Conservation (phyloP, 805 yeast genomes). For the Wickerhamomyces bisporus region DNA sequence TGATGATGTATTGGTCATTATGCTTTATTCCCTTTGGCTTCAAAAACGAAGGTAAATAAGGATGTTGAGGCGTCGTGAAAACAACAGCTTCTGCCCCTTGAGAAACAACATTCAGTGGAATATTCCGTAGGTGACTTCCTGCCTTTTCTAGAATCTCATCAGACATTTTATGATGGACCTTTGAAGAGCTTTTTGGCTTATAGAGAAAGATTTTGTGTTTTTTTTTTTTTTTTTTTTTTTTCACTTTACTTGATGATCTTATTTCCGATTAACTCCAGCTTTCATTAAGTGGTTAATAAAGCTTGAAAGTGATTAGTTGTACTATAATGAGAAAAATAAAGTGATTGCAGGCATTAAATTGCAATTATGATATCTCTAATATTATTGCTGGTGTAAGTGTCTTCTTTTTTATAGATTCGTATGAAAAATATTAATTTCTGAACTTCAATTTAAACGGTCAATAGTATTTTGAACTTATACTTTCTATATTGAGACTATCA, state of each 20-base stretch:
- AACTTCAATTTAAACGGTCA: too few species aligned
- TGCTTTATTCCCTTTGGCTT: slow-evolving; percentile 17
- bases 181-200: slow-evolving; percentile 11
- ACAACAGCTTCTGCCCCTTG: slow-evolving; percentile 94
- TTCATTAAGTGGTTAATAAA: too few species aligned
- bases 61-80: slow-evolving; percentile 58
- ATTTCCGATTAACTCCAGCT: too few species aligned
- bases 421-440: too few species aligned
- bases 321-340: too few species aligned
- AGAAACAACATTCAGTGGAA: slow-evolving; percentile 53
- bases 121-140: slow-evolving; percentile 37
- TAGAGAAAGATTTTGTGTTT: background rate
- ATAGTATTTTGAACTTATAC: too few species aligned
- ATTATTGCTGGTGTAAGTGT: too few species aligned
- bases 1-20: slow-evolving; percentile 50
- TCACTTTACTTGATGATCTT: too few species aligned
- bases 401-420: too few species aligned
- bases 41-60: slow-evolving; percentile 42
- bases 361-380: too few species aligned
- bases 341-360: too few species aligned
- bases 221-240: background rate
- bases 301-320: slow-evolving; percentile 12
- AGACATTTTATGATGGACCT: slow-evolving; percentile 46
- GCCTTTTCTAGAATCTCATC: slow-evolving; percentile 42
- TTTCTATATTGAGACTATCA: too few species aligned